phyloP scores from a whole-genome alignment of 2,329 filamentous ascomycete genomes.

The Mollisia scopiformis region DNA sequence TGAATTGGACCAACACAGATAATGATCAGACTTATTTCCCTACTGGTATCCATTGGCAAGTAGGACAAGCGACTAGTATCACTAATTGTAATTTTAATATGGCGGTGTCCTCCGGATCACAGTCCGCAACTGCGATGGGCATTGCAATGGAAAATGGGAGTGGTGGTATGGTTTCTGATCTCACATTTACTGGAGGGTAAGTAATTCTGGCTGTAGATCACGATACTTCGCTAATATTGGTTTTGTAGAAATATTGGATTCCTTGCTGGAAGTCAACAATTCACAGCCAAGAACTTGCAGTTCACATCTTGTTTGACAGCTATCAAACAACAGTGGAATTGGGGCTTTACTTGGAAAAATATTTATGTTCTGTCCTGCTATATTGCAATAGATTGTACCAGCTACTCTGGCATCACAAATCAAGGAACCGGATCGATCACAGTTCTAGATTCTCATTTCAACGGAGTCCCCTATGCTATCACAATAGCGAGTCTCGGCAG shows the following conservation, averaged over 20 bases:
- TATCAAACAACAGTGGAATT: neutral
- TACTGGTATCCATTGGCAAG: conserved; percentile 52
- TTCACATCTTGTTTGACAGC: conserved; percentile 66
- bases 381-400: no score
- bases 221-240: no score
- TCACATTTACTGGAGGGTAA: conserved; percentile 63
- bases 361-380: neutral
- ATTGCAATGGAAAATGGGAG: neutral
- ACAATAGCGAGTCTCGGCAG: no score
- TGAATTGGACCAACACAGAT: no score
- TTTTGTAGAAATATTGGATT: no score
- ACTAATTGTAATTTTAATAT: conserved; percentile 58
- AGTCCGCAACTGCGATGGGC: neutral
- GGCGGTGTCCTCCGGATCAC: no score
- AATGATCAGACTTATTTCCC: no score
- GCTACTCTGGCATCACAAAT: no score
- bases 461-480: no score
- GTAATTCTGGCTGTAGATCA: no score
- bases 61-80: conserved; percentile 56
- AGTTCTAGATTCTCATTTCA: neutral
- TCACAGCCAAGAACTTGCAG: conserved; percentile 52
- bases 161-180: conserved; percentile 57
- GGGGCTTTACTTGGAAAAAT: neutral
- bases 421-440: neutral
- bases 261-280: conserved; percentile 54